Base-by-base conservation (phyloP, 78 protist genomes). In the Emiliania huxleyi region DNA sequence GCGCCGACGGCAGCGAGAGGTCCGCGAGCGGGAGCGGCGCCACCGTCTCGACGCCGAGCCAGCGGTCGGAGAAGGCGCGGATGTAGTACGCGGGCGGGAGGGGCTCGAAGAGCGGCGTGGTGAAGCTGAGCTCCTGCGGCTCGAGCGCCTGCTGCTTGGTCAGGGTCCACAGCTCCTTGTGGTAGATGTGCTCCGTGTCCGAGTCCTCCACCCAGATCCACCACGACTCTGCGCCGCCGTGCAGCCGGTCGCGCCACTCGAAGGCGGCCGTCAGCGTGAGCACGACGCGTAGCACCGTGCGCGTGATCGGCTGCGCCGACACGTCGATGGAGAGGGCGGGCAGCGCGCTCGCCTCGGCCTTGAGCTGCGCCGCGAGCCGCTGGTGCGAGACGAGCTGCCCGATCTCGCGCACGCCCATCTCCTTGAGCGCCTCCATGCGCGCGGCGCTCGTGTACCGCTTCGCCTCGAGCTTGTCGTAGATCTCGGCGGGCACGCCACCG, bases 301-400 rank as follows among this genome's bases (percentile, higher is more conserved):
- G 96, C 6, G 99, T 98, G 94, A 99, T 95, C 19, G 99, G 99
- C 94, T 98, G 98, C 44, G 81, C 73, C 5, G 4, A 2, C 83
- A 38, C 89, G 21, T 73, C 88, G 45, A 97, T 42, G 37, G 84
- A 94, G 21, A 98, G 87, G 69, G 33, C 21, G 12, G 99, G 99
- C 92, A 98, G 94, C 93, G 62, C 69, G 11, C 40, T 55, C 12
- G 95, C 98, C 44, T 79, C 71, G 8, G 69, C 38, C 48, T 44
- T 26, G 35, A 98, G 83, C 25, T 91, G 37, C 29, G 21, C 42
- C 0, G 96, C 99, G 35, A 56, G 69, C 48, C 81, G 43, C 62
- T 25, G 89, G 55, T 94, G 91, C 37, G 87, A 91, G 77, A 98
- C 21, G 12, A 97, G 40, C n/a, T 71, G 75, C 5, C 98, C 97